A percentile compares a stretch with the other conserved stretches of the same genome.
phyloP scores from a whole-genome alignment of 257 asterid genomes.

The Solanum peruvianum region DNA sequence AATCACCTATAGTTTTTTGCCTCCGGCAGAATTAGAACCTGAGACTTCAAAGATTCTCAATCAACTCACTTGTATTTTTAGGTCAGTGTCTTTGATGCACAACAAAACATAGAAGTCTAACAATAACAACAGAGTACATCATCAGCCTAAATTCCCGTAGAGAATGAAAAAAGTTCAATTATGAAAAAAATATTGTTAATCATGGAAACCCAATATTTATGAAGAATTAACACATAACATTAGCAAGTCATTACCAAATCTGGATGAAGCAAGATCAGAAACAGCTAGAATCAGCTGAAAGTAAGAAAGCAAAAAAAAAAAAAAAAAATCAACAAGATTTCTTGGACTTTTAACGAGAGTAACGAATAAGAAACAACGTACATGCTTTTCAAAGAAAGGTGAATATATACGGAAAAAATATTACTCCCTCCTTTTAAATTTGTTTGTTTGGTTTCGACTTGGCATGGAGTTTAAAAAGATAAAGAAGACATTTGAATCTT shows the following conservation, averaged over 20 bases:
- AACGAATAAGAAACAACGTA: background rate
- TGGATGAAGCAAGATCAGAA: background rate
- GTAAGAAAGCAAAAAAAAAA: background rate
- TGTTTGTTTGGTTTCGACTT: background rate
- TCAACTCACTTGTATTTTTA: background rate
- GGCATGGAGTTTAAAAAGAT: background rate
- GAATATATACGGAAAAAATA: background rate
- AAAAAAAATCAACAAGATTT: background rate
- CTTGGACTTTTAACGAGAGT: background rate
- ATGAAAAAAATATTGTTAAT: background rate
- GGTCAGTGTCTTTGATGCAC: background rate
- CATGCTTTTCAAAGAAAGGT: background rate
- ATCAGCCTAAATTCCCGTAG: background rate
- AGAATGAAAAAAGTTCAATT: background rate
- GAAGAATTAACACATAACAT: background rate
- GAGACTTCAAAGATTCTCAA: background rate
- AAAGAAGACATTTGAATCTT: background rate
- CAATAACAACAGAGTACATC: background rate
- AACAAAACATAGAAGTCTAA: background rate
- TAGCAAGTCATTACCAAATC: background rate
- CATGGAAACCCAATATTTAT: no score
- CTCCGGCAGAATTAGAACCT: background rate
- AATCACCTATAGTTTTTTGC: background rate
- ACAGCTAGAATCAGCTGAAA: background rate
- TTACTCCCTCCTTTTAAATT: background rate